phyloP scores from a whole-genome alignment of 257 asterid species.

The Agastache rugosa region DNA sequence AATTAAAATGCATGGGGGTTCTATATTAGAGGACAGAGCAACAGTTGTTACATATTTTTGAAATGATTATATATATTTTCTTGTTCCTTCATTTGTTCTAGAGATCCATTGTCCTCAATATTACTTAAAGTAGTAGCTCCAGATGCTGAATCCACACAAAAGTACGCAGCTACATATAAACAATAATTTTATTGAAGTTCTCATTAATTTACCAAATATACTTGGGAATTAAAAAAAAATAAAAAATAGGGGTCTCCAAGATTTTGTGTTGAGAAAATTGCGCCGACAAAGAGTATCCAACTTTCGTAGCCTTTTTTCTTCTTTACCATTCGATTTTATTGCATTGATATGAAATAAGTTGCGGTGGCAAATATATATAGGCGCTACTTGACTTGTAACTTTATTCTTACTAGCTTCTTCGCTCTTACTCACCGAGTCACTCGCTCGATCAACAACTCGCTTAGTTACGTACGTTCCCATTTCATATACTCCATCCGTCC shows the following conservation, averaged over 20 bases:
- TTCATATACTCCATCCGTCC: too few species aligned
- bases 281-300: conserved; percentile 63
- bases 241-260: neutral
- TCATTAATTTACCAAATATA: neutral
- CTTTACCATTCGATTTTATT: conserved; percentile 47
- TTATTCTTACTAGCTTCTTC: conserved; percentile 25
- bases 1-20: too few species aligned
- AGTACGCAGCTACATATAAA: too few species aligned
- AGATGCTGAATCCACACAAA: too few species aligned
- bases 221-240: neutral
- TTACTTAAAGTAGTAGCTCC: too few species aligned
- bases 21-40: too few species aligned
- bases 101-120: too few species aligned
- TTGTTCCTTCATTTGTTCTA: too few species aligned
- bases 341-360: conserved; percentile 33
- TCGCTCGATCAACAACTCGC: conserved; percentile 1
- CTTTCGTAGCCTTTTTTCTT: conserved; percentile 50
- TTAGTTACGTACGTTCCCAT: too few species aligned
- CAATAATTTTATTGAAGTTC: neutral
- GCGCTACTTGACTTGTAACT: conserved; percentile 21
- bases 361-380: conserved; percentile 20
- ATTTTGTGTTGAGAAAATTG: conserved; percentile 25
- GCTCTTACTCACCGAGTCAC: neutral
- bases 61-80: too few species aligned
- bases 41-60: too few species aligned